A percentile compares a stretch with the other conserved stretches of the same genome.
These are phyloP conservation scores for Elongisporangium anandrum DNA, from an alignment of 352 stramenopile species.

Conservation along the genomic window DNA sequence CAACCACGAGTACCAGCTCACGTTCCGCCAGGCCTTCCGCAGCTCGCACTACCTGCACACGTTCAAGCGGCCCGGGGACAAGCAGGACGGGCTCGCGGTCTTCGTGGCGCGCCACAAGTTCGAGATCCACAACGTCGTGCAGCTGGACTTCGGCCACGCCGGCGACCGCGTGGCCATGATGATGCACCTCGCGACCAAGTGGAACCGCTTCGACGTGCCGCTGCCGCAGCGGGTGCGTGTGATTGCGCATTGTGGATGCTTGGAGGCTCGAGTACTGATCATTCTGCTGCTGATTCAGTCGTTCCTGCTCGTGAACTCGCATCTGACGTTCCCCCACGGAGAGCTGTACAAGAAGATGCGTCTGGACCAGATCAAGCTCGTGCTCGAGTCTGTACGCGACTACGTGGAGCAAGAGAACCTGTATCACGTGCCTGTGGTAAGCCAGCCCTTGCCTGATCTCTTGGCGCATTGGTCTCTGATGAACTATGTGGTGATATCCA, in stretches of 20 bases:
- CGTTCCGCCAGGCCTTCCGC: slow-evolving; percentile 60
- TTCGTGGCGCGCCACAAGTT: slow-evolving; percentile 76
- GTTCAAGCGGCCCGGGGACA: slow-evolving; percentile 67
- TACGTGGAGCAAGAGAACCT: slow-evolving; percentile 63
- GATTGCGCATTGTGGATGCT: too few species aligned
- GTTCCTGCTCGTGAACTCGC: slow-evolving; percentile 80
- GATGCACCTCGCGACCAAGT: slow-evolving; percentile 80
- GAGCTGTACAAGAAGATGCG: slow-evolving; percentile 76
- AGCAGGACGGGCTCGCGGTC: slow-evolving; percentile 78
- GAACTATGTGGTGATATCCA: slow-evolving; percentile 6
- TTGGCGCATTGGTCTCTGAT: not conserved
- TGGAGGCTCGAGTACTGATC: not conserved
- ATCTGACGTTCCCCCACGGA: slow-evolving; percentile 82
- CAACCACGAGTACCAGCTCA: slow-evolving; percentile 65
- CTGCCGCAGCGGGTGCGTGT: slow-evolving; percentile 44
- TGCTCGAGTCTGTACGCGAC: slow-evolving; percentile 63
- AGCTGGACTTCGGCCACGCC: slow-evolving; percentile 59
- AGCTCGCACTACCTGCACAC: slow-evolving; percentile 67
- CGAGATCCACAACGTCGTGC: slow-evolving; percentile 73
- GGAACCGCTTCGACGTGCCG: slow-evolving; percentile 41
- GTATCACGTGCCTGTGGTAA: slow-evolving; percentile 60
- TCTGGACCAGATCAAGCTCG: slow-evolving; percentile 75
- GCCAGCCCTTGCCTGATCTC: slow-evolving; percentile 1
- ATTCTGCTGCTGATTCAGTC: slow-evolving; percentile 23
- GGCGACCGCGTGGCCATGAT: slow-evolving; percentile 82